Evolutionary conservation across 805 yeast species (phyloP).

Genomic region (Lipomyces starkeyi): DNA sequence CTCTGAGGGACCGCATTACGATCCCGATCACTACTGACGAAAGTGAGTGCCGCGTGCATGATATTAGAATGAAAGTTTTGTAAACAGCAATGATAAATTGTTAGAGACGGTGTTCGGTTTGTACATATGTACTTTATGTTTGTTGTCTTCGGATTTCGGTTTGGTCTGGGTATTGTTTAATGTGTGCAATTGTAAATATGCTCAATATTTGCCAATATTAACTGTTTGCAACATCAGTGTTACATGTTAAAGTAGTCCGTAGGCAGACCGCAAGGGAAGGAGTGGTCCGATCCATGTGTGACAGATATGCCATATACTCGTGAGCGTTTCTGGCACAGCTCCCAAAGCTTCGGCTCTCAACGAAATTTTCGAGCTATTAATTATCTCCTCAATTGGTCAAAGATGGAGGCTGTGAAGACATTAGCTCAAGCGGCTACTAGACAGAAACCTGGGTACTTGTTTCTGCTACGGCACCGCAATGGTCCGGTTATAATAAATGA

Average conservation of each 20-base stretch:
- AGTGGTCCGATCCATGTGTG: no score
- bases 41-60: neutral
- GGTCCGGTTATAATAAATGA: slow-evolving; percentile 24
- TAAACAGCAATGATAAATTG: neutral
- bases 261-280: neutral
- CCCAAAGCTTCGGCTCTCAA: neutral
- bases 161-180: neutral
- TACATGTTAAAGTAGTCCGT: neutral
- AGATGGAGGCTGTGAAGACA: neutral
- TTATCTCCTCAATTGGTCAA: neutral
- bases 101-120: neutral
- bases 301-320: neutral
- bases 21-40: slow-evolving; percentile 6
- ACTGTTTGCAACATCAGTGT: no score
- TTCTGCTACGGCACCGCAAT: slow-evolving; percentile 27
- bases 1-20: neutral
- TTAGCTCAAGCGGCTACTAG: neutral
- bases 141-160: neutral
- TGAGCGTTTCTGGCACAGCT: neutral
- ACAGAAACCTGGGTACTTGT: slow-evolving; percentile 17
- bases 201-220: neutral
- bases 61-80: neutral
- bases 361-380: neutral
- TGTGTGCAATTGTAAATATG: neutral
- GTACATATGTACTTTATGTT: neutral